A percentile compares a stretch with the other conserved stretches of the same genome.
phyloP scores from a whole-genome alignment of 805 yeast genomes.

The Starmerella sp. region DNA sequence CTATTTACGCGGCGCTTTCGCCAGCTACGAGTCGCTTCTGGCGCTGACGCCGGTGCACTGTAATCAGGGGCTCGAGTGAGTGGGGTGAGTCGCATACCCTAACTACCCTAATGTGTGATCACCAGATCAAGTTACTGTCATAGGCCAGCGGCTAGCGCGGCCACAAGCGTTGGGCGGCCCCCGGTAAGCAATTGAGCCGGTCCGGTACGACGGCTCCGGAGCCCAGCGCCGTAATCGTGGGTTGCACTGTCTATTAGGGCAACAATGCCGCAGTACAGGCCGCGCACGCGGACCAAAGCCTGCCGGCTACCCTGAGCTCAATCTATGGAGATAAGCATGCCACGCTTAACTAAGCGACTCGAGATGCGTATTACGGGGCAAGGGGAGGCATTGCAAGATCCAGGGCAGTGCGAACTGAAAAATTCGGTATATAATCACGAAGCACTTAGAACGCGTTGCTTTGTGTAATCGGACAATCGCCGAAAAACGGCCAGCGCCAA shows the following conservation, averaged over 20 bases:
- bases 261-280: neutral
- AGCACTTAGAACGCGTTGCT: neutral
- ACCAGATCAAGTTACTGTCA: neutral
- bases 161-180: neutral
- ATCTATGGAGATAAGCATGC: slow-evolving; percentile 11
- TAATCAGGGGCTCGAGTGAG: slow-evolving; percentile 1
- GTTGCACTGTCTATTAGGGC: too few relatives aligned
- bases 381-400: neutral
- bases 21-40: neutral
- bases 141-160: neutral
- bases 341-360: slow-evolving; percentile 17
- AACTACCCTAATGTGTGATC: neutral
- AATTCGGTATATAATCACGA: slow-evolving; percentile 16
- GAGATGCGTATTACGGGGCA: slow-evolving; percentile 10
- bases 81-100: slow-evolving; percentile 6
- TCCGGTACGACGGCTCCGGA: too few relatives aligned
- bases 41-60: neutral
- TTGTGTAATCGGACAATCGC: neutral
- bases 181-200: neutral
- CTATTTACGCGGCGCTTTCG: neutral
- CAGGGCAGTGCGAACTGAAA: slow-evolving; percentile 7
- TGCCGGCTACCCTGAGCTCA: slow-evolving; percentile 7
- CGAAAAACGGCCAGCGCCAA: neutral
- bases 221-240: too few relatives aligned
- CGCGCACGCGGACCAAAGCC: neutral